Evolutionary conservation across 257 asterid species (phyloP).

Genomic region (Gentiana dahurica): DNA sequence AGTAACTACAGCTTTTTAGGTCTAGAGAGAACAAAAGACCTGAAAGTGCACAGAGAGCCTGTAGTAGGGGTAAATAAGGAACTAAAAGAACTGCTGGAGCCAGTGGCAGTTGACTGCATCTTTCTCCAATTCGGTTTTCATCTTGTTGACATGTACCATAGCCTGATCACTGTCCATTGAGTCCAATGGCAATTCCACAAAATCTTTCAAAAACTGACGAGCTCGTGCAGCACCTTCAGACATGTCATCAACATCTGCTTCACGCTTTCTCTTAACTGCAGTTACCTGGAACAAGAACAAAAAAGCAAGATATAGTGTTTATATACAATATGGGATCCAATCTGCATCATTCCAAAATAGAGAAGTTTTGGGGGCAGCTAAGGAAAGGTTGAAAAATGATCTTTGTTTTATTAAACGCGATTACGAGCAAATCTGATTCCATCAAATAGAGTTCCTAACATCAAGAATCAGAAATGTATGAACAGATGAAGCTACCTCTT

Average conservation of each 20-base stretch:
- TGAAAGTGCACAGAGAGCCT: too few relatives aligned
- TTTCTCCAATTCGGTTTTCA: conserved; percentile 59
- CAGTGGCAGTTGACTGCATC: conserved; percentile 50
- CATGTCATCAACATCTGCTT: conserved; percentile 44
- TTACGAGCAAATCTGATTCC: too few relatives aligned
- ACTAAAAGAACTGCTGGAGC: conserved; percentile 70
- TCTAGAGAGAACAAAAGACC: too few relatives aligned
- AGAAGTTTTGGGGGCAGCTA: too few relatives aligned
- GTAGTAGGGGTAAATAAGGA: not conserved
- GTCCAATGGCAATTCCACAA: conserved; percentile 68
- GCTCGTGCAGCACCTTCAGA: conserved; percentile 62
- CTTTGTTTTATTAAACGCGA: too few relatives aligned
- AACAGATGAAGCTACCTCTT: conserved; percentile 31
- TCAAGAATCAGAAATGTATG: not conserved
- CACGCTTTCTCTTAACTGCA: conserved; percentile 53
- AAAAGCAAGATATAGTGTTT: too few relatives aligned
- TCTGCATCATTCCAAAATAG: too few relatives aligned
- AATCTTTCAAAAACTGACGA: conserved; percentile 65
- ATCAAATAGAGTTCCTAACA: too few relatives aligned
- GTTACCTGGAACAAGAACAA: conserved; percentile 31
- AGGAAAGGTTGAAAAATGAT: too few relatives aligned
- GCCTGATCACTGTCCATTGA: conserved; percentile 57
- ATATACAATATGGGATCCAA: too few relatives aligned
- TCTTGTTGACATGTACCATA: conserved; percentile 31
- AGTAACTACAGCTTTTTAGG: too few relatives aligned